Conservation (phyloP, 257 asterid genomes). For the Capsicum chinense region DNA sequence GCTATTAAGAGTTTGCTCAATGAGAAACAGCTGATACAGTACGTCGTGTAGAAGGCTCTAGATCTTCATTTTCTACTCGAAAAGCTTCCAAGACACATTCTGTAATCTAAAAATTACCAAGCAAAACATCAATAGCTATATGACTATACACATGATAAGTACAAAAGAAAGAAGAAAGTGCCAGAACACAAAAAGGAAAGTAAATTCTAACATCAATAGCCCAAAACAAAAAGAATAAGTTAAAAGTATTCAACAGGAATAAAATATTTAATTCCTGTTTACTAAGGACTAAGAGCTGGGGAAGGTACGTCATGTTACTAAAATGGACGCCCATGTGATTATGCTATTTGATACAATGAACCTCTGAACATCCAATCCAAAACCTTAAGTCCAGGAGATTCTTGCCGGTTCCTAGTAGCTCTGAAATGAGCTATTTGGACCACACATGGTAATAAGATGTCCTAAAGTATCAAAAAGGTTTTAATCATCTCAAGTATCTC, state of each 20-base stretch:
- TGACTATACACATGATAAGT: background rate
- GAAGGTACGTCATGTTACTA: background rate
- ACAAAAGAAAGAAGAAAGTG: background rate
- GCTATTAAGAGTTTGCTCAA: too few species aligned
- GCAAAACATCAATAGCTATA: background rate
- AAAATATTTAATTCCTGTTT: too few species aligned
- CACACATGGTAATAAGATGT: background rate
- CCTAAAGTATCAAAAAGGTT: background rate
- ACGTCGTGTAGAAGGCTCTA: conserved; percentile 53
- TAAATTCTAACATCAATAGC: background rate
- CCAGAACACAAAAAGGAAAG: background rate
- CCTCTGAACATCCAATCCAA: background rate
- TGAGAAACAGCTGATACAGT: background rate
- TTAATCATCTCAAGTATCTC: background rate
- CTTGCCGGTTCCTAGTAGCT: conserved; percentile 83
- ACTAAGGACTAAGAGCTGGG: too few species aligned
- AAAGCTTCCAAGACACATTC: conserved; percentile 97
- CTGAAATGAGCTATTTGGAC: conserved; percentile 47
- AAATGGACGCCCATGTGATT: background rate
- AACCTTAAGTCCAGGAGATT: conserved; percentile 58
- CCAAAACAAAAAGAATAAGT: background rate
- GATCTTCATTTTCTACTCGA: conserved; percentile 81
- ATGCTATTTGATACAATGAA: background rate
- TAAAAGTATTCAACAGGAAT: too few species aligned
- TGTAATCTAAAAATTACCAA: conserved; percentile 61